Evolutionary conservation across 257 asterid genomes (phyloP).

Genomic region (Solanum arcanum): DNA sequence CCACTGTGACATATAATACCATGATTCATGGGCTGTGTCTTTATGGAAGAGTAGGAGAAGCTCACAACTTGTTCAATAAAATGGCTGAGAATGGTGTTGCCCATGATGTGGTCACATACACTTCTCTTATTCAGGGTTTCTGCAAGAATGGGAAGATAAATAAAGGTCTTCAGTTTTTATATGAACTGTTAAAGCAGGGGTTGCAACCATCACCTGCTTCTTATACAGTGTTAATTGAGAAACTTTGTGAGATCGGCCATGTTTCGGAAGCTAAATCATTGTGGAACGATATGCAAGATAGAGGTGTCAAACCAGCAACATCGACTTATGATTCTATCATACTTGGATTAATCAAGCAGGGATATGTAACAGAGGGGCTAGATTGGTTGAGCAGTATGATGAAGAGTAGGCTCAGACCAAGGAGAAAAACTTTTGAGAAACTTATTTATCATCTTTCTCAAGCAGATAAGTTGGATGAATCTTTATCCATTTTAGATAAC

Average conservation of each 20-base stretch:
- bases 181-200: constrained; percentile 34
- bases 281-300: constrained; percentile 43
- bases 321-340: constrained; percentile 27
- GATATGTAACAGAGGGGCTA: constrained; percentile 28
- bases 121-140: constrained; percentile 44
- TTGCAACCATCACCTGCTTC: constrained; percentile 37
- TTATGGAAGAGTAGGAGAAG: constrained; percentile 38
- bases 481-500: constrained; percentile 25
- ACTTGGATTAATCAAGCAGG: constrained; percentile 36
- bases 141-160: constrained; percentile 24
- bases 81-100: constrained; percentile 38
- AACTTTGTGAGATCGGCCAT: constrained; percentile 35
- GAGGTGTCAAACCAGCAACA: constrained; percentile 28
- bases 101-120: constrained; percentile 33
- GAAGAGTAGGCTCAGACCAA: constrained; percentile 28
- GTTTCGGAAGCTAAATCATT: constrained; percentile 40
- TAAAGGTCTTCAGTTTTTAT: constrained; percentile 22
- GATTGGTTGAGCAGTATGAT: constrained; percentile 37
- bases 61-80: constrained; percentile 32
- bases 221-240: constrained; percentile 21
- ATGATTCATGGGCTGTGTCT: constrained; percentile 51
- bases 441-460: constrained; percentile 26
- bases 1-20: constrained; percentile 38
- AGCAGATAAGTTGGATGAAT: constrained; percentile 32
- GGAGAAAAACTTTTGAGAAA: constrained; percentile 34